Percentiles rank a stretch among this genome's conserved stretches.
These are phyloP conservation scores for Penicillium crustosum DNA, from an alignment of 2,329 filamentous ascomycete genomes.

Conservation along the genomic window DNA sequence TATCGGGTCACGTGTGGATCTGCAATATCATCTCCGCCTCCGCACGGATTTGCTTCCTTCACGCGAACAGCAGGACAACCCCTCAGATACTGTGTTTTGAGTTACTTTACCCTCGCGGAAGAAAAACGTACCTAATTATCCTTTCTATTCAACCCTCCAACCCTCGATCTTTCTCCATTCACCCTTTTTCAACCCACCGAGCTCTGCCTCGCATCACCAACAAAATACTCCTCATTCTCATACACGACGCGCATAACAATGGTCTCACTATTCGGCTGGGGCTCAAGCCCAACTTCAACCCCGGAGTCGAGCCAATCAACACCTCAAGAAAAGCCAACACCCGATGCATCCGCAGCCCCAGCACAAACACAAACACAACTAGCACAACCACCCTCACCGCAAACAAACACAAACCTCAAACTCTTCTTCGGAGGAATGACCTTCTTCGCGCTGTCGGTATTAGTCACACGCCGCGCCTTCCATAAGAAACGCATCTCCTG, in stretches of 20 bases:
- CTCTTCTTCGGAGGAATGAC: conserved; percentile 72
- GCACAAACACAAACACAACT: conserved; percentile 14
- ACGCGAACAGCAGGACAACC: background rate
- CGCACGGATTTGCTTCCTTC: conserved; percentile 8
- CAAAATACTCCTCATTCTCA: background rate
- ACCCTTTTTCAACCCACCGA: background rate
- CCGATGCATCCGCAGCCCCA: conserved; percentile 7
- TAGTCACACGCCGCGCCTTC: conserved; percentile 71
- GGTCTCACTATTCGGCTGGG: conserved; percentile 30
- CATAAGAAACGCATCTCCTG: conserved; percentile 60
- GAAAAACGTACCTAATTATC: background rate
- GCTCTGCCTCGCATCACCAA: background rate
- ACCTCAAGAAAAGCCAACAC: conserved; percentile 6
- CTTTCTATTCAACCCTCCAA: accelerated
- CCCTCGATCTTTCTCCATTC: background rate
- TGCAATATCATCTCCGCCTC: conserved; percentile 1
- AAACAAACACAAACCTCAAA: conserved; percentile 35
- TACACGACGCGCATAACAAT: conserved; percentile 15
- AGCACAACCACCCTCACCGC: conserved; percentile 10
- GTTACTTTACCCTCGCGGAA: background rate
- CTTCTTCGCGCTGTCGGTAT: conserved; percentile 71
- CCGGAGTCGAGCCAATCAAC: conserved; percentile 6
- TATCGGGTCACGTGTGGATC: conserved; percentile 4
- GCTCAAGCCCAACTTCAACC: conserved; percentile 18
- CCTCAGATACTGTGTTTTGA: background rate